These are phyloP conservation scores for Talaromyces wortmannii DNA, from an alignment of 495 filamentous ascomycete genomes.

Conservation along the genomic window DNA sequence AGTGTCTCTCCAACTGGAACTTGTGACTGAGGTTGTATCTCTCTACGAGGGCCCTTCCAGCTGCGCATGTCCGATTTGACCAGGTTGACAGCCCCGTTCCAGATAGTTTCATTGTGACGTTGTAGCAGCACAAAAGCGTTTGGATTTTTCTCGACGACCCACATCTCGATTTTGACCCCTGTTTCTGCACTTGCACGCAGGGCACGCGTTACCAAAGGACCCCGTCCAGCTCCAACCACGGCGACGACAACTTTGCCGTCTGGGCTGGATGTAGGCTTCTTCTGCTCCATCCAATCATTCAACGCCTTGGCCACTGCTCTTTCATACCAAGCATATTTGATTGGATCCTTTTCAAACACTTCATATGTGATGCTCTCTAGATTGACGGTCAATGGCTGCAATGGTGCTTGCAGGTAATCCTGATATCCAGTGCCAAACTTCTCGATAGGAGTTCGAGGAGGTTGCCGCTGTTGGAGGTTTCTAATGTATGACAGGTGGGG, in stretches of 20 bases:
- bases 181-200: conserved; percentile 70
- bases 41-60: conserved; percentile 65
- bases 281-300: conserved; percentile 65
- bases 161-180: conserved; percentile 71
- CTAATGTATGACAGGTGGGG: conserved; percentile 75
- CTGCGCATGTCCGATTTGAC: conserved; percentile 96
- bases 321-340: conserved; percentile 97
- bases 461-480: conserved; percentile 78
- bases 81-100: conserved; percentile 69
- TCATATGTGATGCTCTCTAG: conserved; percentile 97
- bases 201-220: conserved; percentile 82
- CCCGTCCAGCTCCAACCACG: conserved; percentile 87
- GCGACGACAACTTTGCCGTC: conserved; percentile 75
- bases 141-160: conserved; percentile 96
- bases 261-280: conserved; percentile 63
- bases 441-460: conserved; percentile 55
- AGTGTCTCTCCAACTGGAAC: conserved; percentile 24
- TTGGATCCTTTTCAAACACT: conserved; percentile 95
- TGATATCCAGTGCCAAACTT: conserved; percentile 74
- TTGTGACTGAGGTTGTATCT: conserved; percentile 12
- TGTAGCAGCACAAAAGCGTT: conserved; percentile 93
- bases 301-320: conserved; percentile 74
- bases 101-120: conserved; percentile 69
- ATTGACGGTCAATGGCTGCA: conserved; percentile 94
- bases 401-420: conserved; percentile 88